Conservation (phyloP, 768 basidiomycete genomes). For the Piloderma croceum region DNA sequence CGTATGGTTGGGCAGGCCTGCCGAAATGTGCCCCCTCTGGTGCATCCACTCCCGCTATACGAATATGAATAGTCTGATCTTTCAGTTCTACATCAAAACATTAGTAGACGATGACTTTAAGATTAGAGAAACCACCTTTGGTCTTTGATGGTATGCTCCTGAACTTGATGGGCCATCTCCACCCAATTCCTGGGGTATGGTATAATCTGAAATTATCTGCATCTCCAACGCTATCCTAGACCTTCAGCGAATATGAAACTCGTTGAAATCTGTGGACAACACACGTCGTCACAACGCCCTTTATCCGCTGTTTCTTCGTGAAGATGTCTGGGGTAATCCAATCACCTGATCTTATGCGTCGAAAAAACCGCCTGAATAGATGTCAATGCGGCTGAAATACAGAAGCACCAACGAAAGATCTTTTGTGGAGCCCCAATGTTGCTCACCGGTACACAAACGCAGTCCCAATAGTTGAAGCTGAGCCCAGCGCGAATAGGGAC, state of each 20-base stretch:
- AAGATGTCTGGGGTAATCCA: constrained; percentile 67
- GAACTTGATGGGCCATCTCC: constrained; percentile 68
- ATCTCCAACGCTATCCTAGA: constrained; percentile 64
- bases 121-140: constrained; percentile 41
- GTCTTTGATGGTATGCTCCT: constrained; percentile 51
- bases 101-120: constrained; percentile 1
- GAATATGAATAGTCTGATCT: constrained; percentile 78
- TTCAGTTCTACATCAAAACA: constrained; percentile 49
- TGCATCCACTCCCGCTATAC: constrained; percentile 88
- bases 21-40: constrained; percentile 93
- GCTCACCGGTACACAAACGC: constrained; percentile 38
- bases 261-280: constrained; percentile 10
- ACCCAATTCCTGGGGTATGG: constrained; percentile 78
- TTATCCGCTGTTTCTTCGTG: constrained; percentile 57
- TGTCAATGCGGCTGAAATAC: too few species aligned
- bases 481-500: constrained; percentile 37
- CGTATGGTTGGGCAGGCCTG: constrained; percentile 66
- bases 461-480: constrained; percentile 29
- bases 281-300: constrained; percentile 77
- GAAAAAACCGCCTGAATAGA: constrained; percentile 50
- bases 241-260: background rate
- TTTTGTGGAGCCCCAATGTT: too few species aligned
- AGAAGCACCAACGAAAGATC: too few species aligned
- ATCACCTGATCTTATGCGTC: constrained; percentile 57
- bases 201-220: constrained; percentile 82